Evolutionary conservation across 345 rosid species (phyloP).

Genomic region (thale cress (Arabidopsis thaliana)): DNA sequence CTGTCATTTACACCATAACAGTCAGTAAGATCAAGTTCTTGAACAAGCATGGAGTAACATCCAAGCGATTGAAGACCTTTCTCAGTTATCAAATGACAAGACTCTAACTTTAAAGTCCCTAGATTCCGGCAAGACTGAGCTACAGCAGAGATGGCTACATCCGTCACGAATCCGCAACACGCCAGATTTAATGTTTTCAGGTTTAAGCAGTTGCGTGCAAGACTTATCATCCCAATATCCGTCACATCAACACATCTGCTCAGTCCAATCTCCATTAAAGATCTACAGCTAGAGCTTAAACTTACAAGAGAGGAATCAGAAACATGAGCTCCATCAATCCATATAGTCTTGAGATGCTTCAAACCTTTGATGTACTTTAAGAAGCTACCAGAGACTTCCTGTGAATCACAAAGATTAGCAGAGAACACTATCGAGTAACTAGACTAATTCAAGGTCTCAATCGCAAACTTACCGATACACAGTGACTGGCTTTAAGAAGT

Average conservation of each 20-base stretch:
- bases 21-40: slow-evolving; percentile 93
- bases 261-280: slow-evolving; percentile 71
- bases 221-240: slow-evolving; percentile 58
- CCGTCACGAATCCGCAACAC: slow-evolving; percentile 74
- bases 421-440: background rate
- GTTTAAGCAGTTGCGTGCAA: slow-evolving; percentile 64
- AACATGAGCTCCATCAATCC: slow-evolving; percentile 69
- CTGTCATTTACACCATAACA: slow-evolving; percentile 71
- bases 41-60: slow-evolving; percentile 57
- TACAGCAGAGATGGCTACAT: slow-evolving; percentile 71
- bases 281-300: slow-evolving; percentile 60
- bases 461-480: slow-evolving; percentile 64
- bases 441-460: background rate
- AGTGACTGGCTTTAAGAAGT: slow-evolving; percentile 65
- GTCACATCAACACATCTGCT: slow-evolving; percentile 78
- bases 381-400: slow-evolving; percentile 63
- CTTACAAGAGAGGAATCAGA: slow-evolving; percentile 54
- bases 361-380: slow-evolving; percentile 53
- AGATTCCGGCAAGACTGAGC: slow-evolving; percentile 72
- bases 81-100: slow-evolving; percentile 82
- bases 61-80: slow-evolving; percentile 78
- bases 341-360: slow-evolving; percentile 61
- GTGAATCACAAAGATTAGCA: slow-evolving; percentile 11
- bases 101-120: slow-evolving; percentile 74
- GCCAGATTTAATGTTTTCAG: slow-evolving; percentile 66